Base-by-base conservation (phyloP, 257 asterid species). In the Solanum habrochaites region DNA sequence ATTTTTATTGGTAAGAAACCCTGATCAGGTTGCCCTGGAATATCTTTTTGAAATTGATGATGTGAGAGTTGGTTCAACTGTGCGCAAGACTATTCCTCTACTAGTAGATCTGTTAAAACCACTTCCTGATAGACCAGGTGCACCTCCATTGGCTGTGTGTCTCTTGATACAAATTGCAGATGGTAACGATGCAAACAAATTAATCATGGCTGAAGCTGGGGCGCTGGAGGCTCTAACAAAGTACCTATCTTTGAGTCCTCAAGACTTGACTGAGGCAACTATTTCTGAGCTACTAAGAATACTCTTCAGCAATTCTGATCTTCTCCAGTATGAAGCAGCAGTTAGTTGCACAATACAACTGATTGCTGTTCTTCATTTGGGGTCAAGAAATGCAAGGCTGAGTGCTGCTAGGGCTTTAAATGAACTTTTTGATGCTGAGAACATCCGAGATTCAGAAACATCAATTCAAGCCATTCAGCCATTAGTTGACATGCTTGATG, bases 41-140 rank as follows among this genome's bases (percentile, higher is more conserved):
- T 89, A 75, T 66, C 91, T 95, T 82, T 94, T 96, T 89, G 94
- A 88, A 85, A 93, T 93, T 49, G 98, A 96, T 86, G 97, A 96
- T 67, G 93, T 96, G 74, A 93, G 94, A 91, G 88, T 64, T 62
- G 98, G 98, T 89, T 90, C 96, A 20, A 88, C 88, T 89, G 98
- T 95, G 29, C 92, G 91, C 67, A 93, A 90, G 85, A 91, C 93
- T 75, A 93, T 96, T 86, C 99, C 99, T 62, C 91, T 91, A 75
- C 92, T 96, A 58, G 99, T 95, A 83, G 99, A 95, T 90, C 88
- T 96, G 91, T 89, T 96, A 91, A 95, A 90, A 92, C 99, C 99
- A 80, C 93, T 91, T 52, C 95, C 98, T 56, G 95, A 95, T 85
- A 91, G 98, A 87, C 98, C 98, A 42, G 96, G 98, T 85, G 98